A percentile compares a stretch with the other conserved stretches of the same genome.
Conservation (phyloP, 2,329 filamentous ascomycete species). For the Ceratocystis ficicola region DNA sequence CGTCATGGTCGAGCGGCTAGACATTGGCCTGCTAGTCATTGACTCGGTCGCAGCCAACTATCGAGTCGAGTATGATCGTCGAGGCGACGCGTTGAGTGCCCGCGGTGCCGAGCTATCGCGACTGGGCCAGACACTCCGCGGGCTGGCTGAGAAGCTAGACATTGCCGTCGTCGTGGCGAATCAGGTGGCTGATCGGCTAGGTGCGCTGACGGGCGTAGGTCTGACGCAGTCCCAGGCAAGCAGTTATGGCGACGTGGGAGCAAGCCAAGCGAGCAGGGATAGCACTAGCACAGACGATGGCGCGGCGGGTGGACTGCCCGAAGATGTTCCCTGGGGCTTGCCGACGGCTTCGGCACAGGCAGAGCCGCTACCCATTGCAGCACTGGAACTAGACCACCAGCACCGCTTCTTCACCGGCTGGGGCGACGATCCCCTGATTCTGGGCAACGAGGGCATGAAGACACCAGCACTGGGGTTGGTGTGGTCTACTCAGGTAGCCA, state of each 20-base stretch:
- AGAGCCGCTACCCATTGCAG: slow-evolving; percentile 34
- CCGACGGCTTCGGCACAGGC: slow-evolving; percentile 25
- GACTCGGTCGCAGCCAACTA: slow-evolving; percentile 95
- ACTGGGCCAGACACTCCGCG: slow-evolving; percentile 61
- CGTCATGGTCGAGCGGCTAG: slow-evolving; percentile 62
- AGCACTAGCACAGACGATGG: slow-evolving; percentile 22
- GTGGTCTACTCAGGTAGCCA: slow-evolving; percentile 81
- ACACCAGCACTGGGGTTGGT: slow-evolving; percentile 78
- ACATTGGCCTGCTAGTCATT: slow-evolving; percentile 69
- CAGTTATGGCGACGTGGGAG: not conserved
- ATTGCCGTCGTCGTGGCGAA: slow-evolving; percentile 87
- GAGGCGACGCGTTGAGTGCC: slow-evolving; percentile 52
- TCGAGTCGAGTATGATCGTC: slow-evolving; percentile 61
- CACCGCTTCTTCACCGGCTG: slow-evolving; percentile 93
- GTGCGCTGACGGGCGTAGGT: slow-evolving; percentile 25
- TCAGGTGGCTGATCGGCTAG: slow-evolving; percentile 84
- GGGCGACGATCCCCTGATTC: slow-evolving; percentile 54
- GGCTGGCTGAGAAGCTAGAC: slow-evolving; percentile 59
- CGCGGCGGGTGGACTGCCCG: slow-evolving; percentile 23
- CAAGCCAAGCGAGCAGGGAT: slow-evolving; percentile 25
- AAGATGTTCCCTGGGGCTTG: slow-evolving; percentile 29
- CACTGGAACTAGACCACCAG: slow-evolving; percentile 72
- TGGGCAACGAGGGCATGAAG: slow-evolving; percentile 42
- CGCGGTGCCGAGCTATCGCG: slow-evolving; percentile 66
- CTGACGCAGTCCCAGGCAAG: slow-evolving; percentile 14